Evolutionary conservation across 768 basidiomycete species (phyloP), one percentile per base, ranked within the genome.

Genomic region (Lactarius sanguifluus): DNA sequence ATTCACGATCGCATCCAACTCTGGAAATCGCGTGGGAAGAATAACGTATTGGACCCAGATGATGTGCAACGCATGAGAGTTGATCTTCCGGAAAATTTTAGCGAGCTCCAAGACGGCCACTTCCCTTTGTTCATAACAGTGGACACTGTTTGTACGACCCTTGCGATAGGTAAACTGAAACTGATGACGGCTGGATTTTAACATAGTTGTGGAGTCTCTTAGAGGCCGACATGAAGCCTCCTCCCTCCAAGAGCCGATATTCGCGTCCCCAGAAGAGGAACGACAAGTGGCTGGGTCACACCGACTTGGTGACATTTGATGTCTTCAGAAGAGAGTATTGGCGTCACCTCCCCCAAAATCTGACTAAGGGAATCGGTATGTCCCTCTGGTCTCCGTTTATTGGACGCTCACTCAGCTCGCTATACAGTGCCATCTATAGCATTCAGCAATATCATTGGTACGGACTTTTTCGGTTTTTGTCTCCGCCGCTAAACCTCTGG

Each of bases 81-180:
- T 18, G 77, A 82, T 67, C 77, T 88, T 9, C 89, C 89, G 0
- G 61, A 69, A 30, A 78, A 71, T 41, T 91, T 82, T 66, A 87
- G 86, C 59, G 78, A 81, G 12, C 76, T 91, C 18, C 72, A 78
- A 45, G 86, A 88, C 45, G 70, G 78, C 0, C 82, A 91, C 71
- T 91, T 91, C 62, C 90, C 90, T 0, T 73, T 91, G 52, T 91
- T 91, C 67, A 71, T 89, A 1, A 88, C 89, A 0, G 87, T 85
- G 62, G 84, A 90, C 70, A 78, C 80, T 60, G 89, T 87, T 65
- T 52, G 81, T 57, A 38, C n/a, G 0, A n/a, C 40, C 40, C 16
- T 38, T 43, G 34, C 18, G 18, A 56, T 28, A 28, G 5, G n/a
- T 25, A 10, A n/a, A 38, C n/a, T 23, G 15, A 16, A 7, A 20